Evolutionary conservation across 805 yeast genomes (phyloP), one percentile per base, ranked within the genome.

Genomic region (Torulaspora delbrueckii): DNA sequence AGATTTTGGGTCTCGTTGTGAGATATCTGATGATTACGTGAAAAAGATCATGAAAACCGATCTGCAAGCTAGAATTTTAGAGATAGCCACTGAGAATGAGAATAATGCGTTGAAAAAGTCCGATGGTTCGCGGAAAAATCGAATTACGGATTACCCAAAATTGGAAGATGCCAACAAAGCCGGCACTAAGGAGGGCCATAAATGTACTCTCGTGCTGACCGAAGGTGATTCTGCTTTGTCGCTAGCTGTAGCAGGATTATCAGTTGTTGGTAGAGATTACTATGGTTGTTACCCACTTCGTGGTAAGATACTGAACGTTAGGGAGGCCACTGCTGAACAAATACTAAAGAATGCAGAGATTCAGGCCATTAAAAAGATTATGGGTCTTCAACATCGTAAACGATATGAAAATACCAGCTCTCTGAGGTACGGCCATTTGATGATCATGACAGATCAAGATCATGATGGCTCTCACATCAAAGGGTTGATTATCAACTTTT

Each of bases 391-490:
- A 65, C 99, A 93, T 68, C 88, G 85, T 58, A 91, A 88, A 68
- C 74, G 73, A 35, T 93, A 93, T 62, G 82, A 81, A 16, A 84
- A 82, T 53, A 73, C 85, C 12, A 77, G 78, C 46, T 81, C 84
- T 3, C 72, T 93, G 51, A 80, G 99, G 64, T 93, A 93, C 62
- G 99, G 99, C 30, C 96, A 89, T 64, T 77, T 93, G 42, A 93
- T 93, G 98, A 89, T 93, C 63, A 93, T 93, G 98, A 89, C 99
- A 5, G 99, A 93, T 84, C 99, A 93, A 70, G 99, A 93, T 87
- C 96, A 90, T 57, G 99, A 93, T 75, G 99, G 99, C 50, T 85
- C 96, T 13, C 99, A 93, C 72, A 93, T 93, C 65, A 93, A 93
- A 64, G 99, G 99, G 53, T 76, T 93, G 54, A 78, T 93, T 47